Conservation (phyloP, 1,139 yeast genomes). For the Magnusiomyces ingens region DNA sequence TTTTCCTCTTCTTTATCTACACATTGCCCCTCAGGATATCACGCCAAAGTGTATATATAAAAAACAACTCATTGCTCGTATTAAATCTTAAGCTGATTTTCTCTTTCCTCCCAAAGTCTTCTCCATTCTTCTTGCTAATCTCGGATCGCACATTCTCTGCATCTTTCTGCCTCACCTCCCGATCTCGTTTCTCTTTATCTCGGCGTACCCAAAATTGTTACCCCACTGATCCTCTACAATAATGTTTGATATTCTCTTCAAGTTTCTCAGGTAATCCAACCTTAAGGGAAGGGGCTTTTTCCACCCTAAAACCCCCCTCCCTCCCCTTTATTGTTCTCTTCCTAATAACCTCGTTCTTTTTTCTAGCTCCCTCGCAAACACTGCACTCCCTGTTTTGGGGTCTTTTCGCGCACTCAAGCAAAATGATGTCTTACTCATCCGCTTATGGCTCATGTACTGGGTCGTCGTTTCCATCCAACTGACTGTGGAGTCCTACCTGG, state of each 20-base stretch:
- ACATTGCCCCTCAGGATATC: too few relatives aligned
- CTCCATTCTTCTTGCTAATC: neutral
- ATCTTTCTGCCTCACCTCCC: too few relatives aligned
- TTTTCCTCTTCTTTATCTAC: too few relatives aligned
- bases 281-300: neutral
- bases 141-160: too few relatives aligned
- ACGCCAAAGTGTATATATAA: neutral
- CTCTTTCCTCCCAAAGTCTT: neutral
- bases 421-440: slow-evolving; percentile 40
- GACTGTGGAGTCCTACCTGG: slow-evolving; percentile 40
- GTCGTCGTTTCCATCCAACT: slow-evolving; percentile 42
- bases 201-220: too few relatives aligned
- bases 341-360: neutral
- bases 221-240: neutral
- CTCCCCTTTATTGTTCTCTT: neutral
- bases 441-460: slow-evolving; percentile 63
- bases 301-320: neutral
- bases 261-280: slow-evolving; percentile 18
- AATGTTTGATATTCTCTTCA: slow-evolving; percentile 21
- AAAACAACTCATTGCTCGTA: too few relatives aligned
- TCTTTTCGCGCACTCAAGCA: slow-evolving; percentile 49
- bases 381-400: slow-evolving; percentile 52
- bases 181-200: too few relatives aligned
- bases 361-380: slow-evolving; percentile 33
- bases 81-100: neutral